Conservation (phyloP, 179 eudicot genomes). For the Beta macrorhiza region DNA sequence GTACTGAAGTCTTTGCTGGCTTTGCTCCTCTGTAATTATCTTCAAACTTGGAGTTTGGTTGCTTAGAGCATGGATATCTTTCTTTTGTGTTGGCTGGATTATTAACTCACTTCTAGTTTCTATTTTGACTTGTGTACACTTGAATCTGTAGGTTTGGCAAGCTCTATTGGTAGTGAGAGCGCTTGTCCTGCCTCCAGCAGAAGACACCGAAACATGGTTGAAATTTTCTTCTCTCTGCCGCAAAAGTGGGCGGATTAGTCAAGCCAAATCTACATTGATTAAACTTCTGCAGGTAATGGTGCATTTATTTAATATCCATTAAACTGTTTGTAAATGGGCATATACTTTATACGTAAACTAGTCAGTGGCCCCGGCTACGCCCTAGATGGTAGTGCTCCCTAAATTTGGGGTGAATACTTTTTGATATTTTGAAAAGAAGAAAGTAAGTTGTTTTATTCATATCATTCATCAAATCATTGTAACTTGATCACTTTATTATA, state of each 20-base stretch:
- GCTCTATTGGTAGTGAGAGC: constrained; percentile 84
- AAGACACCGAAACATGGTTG: constrained; percentile 89
- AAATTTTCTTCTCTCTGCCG: constrained; percentile 92
- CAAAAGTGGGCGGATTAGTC: constrained; percentile 83
- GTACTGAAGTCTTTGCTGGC: not conserved
- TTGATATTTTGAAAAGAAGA: no score
- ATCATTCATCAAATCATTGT: no score
- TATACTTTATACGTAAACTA: not conserved
- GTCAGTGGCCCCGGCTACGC: no score
- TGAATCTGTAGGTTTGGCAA: constrained; percentile 81
- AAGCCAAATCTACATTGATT: constrained; percentile 80
- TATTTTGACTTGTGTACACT: not conserved
- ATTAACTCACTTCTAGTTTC: not conserved
- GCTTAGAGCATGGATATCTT: not conserved
- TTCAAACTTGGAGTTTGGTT: not conserved
- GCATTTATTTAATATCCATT: not conserved
- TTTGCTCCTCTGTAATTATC: not conserved
- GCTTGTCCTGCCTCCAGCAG: constrained; percentile 90
- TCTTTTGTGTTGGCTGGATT: not conserved
- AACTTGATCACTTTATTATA: not conserved
- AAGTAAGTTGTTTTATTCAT: no score
- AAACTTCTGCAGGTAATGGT: constrained; percentile 81
- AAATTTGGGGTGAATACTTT: no score
- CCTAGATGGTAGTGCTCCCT: no score
- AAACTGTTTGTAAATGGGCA: not conserved